These are phyloP conservation scores for Scheffersomyces titani DNA, from an alignment of 1,139 yeast species.

Conservation along the genomic window DNA sequence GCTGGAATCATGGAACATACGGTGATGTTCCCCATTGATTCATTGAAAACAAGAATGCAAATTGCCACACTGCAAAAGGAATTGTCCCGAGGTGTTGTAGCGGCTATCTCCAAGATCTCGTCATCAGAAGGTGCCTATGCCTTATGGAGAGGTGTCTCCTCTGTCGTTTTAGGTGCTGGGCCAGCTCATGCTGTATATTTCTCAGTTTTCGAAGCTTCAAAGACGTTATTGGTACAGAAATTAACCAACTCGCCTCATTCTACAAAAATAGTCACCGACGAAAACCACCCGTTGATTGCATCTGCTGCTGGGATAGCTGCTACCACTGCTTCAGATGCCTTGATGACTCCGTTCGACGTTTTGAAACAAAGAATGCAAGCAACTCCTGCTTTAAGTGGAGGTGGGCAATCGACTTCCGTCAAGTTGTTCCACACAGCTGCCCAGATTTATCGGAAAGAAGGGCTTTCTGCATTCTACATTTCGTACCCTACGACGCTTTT, in stretches of 20 bases:
- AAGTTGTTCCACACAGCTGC: slow-evolving; percentile 40
- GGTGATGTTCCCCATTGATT: slow-evolving; percentile 95
- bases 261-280: slow-evolving; percentile 53
- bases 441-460: slow-evolving; percentile 70
- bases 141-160: slow-evolving; percentile 92
- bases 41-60: slow-evolving; percentile 95
- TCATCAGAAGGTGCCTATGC: slow-evolving; percentile 90
- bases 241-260: slow-evolving; percentile 33
- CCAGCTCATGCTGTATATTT: slow-evolving; percentile 99
- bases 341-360: slow-evolving; percentile 98
- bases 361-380: slow-evolving; percentile 73
- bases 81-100: slow-evolving; percentile 45
- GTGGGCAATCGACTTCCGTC: slow-evolving; percentile 16
- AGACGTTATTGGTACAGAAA: slow-evolving; percentile 53
- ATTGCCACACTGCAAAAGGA: slow-evolving; percentile 48
- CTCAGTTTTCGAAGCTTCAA: slow-evolving; percentile 90
- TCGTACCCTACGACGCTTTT: slow-evolving; percentile 94
- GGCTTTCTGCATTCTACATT: slow-evolving; percentile 79
- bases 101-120: slow-evolving; percentile 71
- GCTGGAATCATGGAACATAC: slow-evolving; percentile 99
- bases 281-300: slow-evolving; percentile 78
- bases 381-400: background rate
- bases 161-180: slow-evolving; percentile 97
- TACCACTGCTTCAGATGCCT: slow-evolving; percentile 88
- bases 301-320: slow-evolving; percentile 93